Conservation (phyloP, 805 yeast species). For the Lipomyces yamadae region DNA sequence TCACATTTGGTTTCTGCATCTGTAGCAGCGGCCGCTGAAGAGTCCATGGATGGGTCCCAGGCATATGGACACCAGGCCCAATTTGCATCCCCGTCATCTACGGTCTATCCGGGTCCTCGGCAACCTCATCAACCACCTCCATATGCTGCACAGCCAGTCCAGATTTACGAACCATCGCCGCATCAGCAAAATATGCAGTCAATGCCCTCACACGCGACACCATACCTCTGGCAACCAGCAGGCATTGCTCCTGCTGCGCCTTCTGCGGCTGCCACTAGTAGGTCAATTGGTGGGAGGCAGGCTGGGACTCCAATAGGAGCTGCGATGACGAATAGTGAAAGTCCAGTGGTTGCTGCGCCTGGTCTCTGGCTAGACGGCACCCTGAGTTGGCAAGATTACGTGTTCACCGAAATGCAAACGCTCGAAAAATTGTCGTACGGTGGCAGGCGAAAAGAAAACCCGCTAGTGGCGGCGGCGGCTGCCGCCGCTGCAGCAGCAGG, state of each 20-base stretch:
- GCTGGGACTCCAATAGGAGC: constrained; percentile 12
- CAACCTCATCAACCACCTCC: neutral
- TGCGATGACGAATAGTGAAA: neutral
- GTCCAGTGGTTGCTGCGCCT: neutral
- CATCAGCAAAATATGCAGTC: neutral
- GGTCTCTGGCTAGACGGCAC: constrained; percentile 14
- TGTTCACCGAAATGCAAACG: constrained; percentile 27
- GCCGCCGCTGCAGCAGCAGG: constrained; percentile 26
- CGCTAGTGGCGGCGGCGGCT: constrained; percentile 1
- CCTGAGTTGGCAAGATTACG: constrained; percentile 31
- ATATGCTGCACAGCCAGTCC: neutral
- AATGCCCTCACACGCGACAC: neutral
- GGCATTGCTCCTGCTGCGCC: constrained; percentile 1
- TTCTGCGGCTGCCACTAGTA: neutral
- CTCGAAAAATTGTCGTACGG: constrained; percentile 15
- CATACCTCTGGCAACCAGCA: constrained; percentile 11
- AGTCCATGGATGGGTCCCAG: neutral
- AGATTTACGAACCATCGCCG: neutral
- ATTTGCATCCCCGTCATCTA: neutral
- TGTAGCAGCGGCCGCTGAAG: constrained; percentile 7
- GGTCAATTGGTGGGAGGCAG: neutral
- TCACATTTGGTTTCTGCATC: constrained; percentile 6
- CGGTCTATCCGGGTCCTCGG: constrained; percentile 1
- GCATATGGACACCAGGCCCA: constrained; percentile 1
- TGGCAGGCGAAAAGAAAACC: neutral